phyloP scores from a whole-genome alignment of 441 rosid genomes.

The Pelargonium myrrhifolium region DNA sequence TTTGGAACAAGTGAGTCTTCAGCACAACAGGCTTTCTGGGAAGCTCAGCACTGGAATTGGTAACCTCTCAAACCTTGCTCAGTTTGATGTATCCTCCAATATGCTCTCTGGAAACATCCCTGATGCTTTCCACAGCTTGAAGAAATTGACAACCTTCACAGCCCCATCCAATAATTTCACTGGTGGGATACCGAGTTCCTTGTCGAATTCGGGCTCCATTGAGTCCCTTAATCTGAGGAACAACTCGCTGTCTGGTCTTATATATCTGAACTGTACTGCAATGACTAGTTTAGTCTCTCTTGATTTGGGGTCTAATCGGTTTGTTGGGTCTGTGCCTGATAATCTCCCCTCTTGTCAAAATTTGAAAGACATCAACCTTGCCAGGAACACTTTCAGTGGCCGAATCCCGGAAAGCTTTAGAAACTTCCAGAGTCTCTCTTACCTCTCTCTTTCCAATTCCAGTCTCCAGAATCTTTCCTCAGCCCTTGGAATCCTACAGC shows the following conservation, averaged over 20 bases:
- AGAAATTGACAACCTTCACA: conserved; percentile 32
- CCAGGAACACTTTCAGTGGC: conserved; percentile 52
- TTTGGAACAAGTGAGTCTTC: conserved; percentile 39
- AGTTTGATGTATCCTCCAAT: conserved; percentile 54
- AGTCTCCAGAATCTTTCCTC: conserved; percentile 47
- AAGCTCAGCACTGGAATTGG: conserved; percentile 31
- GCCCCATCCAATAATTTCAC: conserved; percentile 43
- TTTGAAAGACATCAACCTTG: conserved; percentile 53
- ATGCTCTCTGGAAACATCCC: conserved; percentile 52
- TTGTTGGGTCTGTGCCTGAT: conserved; percentile 46
- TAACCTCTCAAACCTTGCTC: conserved; percentile 38
- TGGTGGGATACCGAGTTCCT: conserved; percentile 51
- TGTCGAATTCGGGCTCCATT: conserved; percentile 48
- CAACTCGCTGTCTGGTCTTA: conserved; percentile 49
- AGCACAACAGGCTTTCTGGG: conserved; percentile 55
- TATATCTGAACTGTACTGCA: conserved; percentile 52
- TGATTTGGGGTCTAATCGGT: conserved; percentile 56
- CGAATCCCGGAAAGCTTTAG: conserved; percentile 52
- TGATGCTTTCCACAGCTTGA: conserved; percentile 38
- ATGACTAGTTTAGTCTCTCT: conserved; percentile 52
- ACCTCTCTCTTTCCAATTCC: conserved; percentile 53
- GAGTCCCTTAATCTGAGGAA: conserved; percentile 58
- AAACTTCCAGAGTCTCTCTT: conserved; percentile 48
- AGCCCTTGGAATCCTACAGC: conserved; percentile 47
- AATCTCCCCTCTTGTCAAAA: conserved; percentile 49